A percentile compares a stretch with the other conserved stretches of the same genome.
Evolutionary conservation across 1,284 basidiomycete genomes (phyloP).

Genomic region (Cutaneotrichosporon spelunceum): DNA sequence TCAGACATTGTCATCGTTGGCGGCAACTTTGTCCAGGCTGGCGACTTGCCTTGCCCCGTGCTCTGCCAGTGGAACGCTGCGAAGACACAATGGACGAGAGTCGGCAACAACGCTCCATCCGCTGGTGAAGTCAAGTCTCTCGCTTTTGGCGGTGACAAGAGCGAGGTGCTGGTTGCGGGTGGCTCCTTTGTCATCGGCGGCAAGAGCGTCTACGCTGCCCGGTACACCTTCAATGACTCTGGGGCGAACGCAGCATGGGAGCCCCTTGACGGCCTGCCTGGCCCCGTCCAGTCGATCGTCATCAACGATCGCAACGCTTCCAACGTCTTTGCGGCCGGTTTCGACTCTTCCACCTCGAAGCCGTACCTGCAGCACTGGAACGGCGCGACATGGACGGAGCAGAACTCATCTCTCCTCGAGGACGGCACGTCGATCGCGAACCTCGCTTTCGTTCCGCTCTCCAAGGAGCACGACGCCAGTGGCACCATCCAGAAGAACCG

Average conservation of each 20-base stretch:
- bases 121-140: constrained; percentile 73
- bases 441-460: constrained; percentile 83
- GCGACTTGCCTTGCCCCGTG: constrained; percentile 68
- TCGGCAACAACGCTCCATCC: constrained; percentile 70
- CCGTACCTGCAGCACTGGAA: constrained; percentile 81
- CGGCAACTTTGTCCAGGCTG: constrained; percentile 78
- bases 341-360: constrained; percentile 60
- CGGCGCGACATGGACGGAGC: constrained; percentile 65
- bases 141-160: constrained; percentile 55
- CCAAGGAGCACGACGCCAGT: constrained; percentile 48
- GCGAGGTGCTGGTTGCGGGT: constrained; percentile 62
- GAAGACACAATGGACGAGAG: constrained; percentile 69
- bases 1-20: constrained; percentile 71
- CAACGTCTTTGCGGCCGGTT: constrained; percentile 86
- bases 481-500: constrained; percentile 77
- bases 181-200: constrained; percentile 69
- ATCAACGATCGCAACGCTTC: constrained; percentile 75
- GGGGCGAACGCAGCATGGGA: constrained; percentile 60
- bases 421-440: constrained; percentile 62
- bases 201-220: constrained; percentile 64
- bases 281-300: constrained; percentile 82
- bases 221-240: constrained; percentile 64
- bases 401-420: constrained; percentile 56
- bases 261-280: constrained; percentile 66
- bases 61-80: constrained; percentile 74